Conservation (phyloP, 352 stramenopile species). For the Pythium volutum region DNA sequence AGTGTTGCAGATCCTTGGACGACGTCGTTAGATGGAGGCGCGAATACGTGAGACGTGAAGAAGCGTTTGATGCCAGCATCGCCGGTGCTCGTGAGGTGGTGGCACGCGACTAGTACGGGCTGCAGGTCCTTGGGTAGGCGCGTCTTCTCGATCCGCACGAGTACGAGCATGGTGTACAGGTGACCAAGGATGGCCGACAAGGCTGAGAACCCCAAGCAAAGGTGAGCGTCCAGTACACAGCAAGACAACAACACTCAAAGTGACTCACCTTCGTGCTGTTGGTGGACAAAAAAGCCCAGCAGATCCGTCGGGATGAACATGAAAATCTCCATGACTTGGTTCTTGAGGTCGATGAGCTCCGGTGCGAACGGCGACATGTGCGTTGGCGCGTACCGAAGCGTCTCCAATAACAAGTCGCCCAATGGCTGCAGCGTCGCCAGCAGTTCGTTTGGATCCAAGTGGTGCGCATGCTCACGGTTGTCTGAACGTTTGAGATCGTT, state of each 20-base stretch:
- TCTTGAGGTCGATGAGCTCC: conserved; percentile 50
- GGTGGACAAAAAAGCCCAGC: conserved; percentile 42
- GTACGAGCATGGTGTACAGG: conserved; percentile 51
- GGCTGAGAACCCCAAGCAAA: neutral
- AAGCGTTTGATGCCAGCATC: conserved; percentile 28
- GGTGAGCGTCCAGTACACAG: neutral
- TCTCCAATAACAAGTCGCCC: conserved; percentile 44
- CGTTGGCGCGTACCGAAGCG: conserved; percentile 30
- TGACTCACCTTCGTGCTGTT: conserved; percentile 28
- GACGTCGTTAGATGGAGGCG: neutral
- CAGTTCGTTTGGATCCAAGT: conserved; percentile 3
- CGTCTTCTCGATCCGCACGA: conserved; percentile 59
- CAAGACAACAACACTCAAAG: neutral
- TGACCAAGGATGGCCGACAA: conserved; percentile 38
- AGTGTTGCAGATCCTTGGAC: neutral
- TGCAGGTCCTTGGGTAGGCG: conserved; percentile 45
- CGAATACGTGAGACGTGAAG: conserved; percentile 45
- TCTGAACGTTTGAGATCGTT: conserved; percentile 37
- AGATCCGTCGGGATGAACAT: conserved; percentile 48
- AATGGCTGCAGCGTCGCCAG: conserved; percentile 25
- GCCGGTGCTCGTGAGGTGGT: conserved; percentile 48
- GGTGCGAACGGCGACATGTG: conserved; percentile 31
- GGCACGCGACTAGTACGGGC: conserved; percentile 58
- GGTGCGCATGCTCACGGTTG: neutral
- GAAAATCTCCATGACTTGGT: conserved; percentile 61